Conservation (phyloP, 805 yeast genomes). For the Brettanomyces anomalus region DNA sequence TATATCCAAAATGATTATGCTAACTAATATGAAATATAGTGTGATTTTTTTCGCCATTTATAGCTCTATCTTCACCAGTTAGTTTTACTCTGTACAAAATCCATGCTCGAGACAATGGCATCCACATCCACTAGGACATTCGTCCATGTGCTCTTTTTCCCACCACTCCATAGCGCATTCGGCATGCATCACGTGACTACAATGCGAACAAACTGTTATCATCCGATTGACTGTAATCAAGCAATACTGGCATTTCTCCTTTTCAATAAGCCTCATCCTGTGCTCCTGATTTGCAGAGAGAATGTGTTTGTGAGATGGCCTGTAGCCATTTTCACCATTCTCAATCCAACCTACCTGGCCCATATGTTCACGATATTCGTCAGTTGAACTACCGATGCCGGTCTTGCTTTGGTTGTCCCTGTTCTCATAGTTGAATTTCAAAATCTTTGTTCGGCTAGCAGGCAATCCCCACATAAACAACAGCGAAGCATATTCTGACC, state of each 20-base stretch:
- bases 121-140: constrained; percentile 85
- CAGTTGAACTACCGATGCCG: neutral
- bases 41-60: no score
- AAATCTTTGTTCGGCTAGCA: constrained; percentile 65
- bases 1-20: no score
- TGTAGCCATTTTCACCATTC: constrained; percentile 3
- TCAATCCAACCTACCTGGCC: constrained; percentile 23
- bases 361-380: constrained; percentile 15
- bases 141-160: constrained; percentile 33
- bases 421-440: constrained; percentile 50
- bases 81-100: no score
- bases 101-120: constrained; percentile 46
- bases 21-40: no score
- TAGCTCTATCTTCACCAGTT: no score
- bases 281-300: constrained; percentile 2
- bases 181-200: constrained; percentile 75
- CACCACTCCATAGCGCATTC: constrained; percentile 81
- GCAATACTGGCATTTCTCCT: constrained; percentile 57
- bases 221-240: constrained; percentile 48
- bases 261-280: constrained; percentile 4
- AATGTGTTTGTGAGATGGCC: constrained; percentile 6
- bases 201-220: constrained; percentile 57
- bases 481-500: constrained; percentile 70
- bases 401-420: neutral
- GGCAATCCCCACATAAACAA: constrained; percentile 79